A percentile compares a stretch with the other conserved stretches of the same genome.
phyloP scores from a whole-genome alignment of 163 green algal genomes.

The Scenedesmus sp. region DNA sequence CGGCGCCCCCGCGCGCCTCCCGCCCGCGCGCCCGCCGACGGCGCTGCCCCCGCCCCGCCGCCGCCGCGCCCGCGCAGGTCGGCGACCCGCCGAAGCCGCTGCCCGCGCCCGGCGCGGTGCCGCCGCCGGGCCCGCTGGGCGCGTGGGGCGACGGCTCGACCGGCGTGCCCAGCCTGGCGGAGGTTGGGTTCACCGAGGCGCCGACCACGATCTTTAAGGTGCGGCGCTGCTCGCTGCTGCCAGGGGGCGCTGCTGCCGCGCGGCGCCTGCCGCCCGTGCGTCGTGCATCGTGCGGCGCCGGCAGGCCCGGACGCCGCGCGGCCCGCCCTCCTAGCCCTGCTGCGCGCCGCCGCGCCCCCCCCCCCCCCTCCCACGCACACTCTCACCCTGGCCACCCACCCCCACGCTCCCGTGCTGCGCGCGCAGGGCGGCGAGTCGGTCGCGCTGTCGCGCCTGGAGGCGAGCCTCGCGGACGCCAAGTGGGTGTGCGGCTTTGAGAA shows the following conservation, averaged over 20 bases:
- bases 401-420: not conserved
- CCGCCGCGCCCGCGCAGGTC: too few relatives aligned
- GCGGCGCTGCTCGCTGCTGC: not conserved
- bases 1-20: too few relatives aligned
- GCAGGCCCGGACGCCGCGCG: not conserved
- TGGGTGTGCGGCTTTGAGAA: constrained; percentile 79
- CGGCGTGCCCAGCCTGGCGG: constrained; percentile 72
- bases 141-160: constrained; percentile 12
- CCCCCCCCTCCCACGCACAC: too few relatives aligned
- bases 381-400: too few relatives aligned
- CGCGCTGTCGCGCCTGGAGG: constrained; percentile 69
- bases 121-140: constrained; percentile 1
- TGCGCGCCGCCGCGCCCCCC: too few relatives aligned
- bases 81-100: constrained; percentile 64
- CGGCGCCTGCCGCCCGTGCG: not conserved
- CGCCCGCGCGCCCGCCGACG: too few relatives aligned
- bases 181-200: constrained; percentile 74
- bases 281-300: not conserved
- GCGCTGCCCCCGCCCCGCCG: too few relatives aligned
- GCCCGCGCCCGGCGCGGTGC: constrained; percentile 48
- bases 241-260: not conserved
- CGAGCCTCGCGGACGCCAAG: constrained; percentile 62
- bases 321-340: too few relatives aligned
- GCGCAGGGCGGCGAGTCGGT: constrained; percentile 82
- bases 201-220: constrained; percentile 74